phyloP scores from a whole-genome alignment of 768 basidiomycete species.

The Leccinellum luteum region DNA sequence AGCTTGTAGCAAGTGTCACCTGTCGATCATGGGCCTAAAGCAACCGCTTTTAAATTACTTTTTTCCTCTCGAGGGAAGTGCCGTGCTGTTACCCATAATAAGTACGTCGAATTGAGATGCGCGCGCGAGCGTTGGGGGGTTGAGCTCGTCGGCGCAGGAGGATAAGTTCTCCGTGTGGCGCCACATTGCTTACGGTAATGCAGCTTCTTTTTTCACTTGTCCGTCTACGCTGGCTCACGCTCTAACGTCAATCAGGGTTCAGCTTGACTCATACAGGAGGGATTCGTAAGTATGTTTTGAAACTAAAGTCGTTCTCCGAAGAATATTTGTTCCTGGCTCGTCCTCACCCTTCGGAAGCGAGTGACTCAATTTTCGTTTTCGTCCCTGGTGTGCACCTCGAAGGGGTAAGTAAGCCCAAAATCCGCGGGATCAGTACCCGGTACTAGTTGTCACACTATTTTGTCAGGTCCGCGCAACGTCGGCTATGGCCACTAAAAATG shows the following conservation, averaged over 20 bases:
- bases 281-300: not conserved
- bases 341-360: not conserved
- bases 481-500: conserved; percentile 20
- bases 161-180: conserved; percentile 22
- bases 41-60: not conserved
- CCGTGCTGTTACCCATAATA: not conserved
- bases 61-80: not conserved
- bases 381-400: not conserved
- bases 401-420: not conserved
- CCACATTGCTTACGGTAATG: conserved; percentile 12
- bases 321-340: not conserved
- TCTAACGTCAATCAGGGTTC: conserved; percentile 14
- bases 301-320: not conserved
- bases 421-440: not conserved
- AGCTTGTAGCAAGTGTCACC: conserved; percentile 1
- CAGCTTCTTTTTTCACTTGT: conserved; percentile 16
- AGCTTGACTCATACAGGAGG: not conserved
- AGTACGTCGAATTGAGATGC: not conserved
- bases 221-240: conserved; percentile 9
- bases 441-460: conserved; percentile 18
- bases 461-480: conserved; percentile 14
- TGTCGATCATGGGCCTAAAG: conserved; percentile 7
- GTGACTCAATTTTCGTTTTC: not conserved
- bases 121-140: not conserved
- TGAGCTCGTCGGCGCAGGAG: not conserved